Conservation (phyloP, 2,329 filamentous ascomycete genomes). For the Aspergillus japonicus region DNA sequence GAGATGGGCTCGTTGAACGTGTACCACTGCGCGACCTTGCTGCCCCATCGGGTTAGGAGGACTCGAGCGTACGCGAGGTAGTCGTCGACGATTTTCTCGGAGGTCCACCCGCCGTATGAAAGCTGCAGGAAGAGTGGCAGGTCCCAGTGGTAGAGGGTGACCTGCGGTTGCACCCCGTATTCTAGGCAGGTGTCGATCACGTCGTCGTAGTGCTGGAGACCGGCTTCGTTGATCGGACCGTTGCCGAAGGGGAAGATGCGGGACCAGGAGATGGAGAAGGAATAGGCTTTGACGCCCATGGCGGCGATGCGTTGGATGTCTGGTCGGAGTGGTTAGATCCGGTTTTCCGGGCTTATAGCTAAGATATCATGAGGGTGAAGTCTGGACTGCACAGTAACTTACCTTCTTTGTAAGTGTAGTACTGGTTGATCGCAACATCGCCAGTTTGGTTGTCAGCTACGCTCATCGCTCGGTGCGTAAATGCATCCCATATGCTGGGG, state of each 20-base stretch:
- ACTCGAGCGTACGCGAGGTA: slow-evolving; percentile 27
- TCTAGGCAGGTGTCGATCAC: slow-evolving; percentile 43
- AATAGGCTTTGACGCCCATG: slow-evolving; percentile 29
- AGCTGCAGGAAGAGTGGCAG: slow-evolving; percentile 37
- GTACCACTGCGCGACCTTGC: slow-evolving; percentile 32
- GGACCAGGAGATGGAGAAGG: slow-evolving; percentile 48
- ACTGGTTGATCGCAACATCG: slow-evolving; percentile 49
- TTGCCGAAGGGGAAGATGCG: slow-evolving; percentile 48
- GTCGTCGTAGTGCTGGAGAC: slow-evolving; percentile 46
- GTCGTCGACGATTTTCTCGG: neutral
- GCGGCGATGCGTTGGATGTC: slow-evolving; percentile 1
- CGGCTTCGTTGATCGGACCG: slow-evolving; percentile 44
- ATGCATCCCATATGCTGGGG: slow-evolving; percentile 40
- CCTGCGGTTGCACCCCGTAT: slow-evolving; percentile 40
- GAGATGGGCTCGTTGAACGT: slow-evolving; percentile 33
- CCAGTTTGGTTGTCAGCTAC: slow-evolving; percentile 39
- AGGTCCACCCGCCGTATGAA: slow-evolving; percentile 31
- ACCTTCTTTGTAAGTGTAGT: slow-evolving; percentile 49
- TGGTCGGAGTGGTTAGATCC: slow-evolving; percentile 20
- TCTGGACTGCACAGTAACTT: slow-evolving; percentile 9
- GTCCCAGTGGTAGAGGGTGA: slow-evolving; percentile 46
- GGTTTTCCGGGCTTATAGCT: too few species aligned
- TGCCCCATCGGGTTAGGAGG: slow-evolving; percentile 31
- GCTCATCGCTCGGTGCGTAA: slow-evolving; percentile 31
- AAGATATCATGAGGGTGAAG: neutral